Evolutionary conservation across 768 basidiomycete species (phyloP).

Genomic region (Pleurotus tuber-regium): DNA sequence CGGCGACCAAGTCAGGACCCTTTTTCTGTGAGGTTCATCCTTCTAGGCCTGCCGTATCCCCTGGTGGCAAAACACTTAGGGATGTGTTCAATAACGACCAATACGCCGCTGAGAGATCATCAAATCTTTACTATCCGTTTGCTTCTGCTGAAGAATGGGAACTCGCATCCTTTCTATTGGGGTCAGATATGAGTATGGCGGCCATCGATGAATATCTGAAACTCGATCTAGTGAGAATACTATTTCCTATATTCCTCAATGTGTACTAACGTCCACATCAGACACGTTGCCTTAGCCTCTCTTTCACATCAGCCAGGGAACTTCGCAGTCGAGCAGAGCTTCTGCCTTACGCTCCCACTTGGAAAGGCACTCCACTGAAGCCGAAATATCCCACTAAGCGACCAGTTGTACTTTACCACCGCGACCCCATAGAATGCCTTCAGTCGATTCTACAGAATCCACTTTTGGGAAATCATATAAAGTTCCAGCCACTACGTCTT

Average conservation of each 20-base stretch:
- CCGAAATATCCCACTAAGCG: constrained; percentile 21
- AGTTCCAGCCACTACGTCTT: constrained; percentile 11
- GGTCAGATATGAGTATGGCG: constrained; percentile 25
- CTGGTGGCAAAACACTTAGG: too few species aligned
- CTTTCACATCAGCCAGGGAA: constrained; percentile 24
- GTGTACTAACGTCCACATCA: neutral
- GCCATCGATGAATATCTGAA: constrained; percentile 24
- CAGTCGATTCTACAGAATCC: constrained; percentile 25
- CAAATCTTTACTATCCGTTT: constrained; percentile 31
- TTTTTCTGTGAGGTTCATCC: too few species aligned
- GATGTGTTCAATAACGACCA: constrained; percentile 24
- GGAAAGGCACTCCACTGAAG: constrained; percentile 16
- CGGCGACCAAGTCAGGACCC: too few species aligned
- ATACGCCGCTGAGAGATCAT: constrained; percentile 15
- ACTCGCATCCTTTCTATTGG: constrained; percentile 25
- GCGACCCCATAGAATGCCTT: constrained; percentile 24
- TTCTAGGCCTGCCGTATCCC: too few species aligned
- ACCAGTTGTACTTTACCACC: constrained; percentile 25
- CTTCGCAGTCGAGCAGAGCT: constrained; percentile 23
- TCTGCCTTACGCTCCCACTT: constrained; percentile 24
- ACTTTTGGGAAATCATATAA: constrained; percentile 9
- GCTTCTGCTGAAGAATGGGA: constrained; percentile 29
- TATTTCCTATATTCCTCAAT: neutral
- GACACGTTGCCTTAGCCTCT: constrained; percentile 20
- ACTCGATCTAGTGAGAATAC: constrained; percentile 23